These are phyloP conservation scores for Asparagopsis taxiformis DNA, from an alignment of 31 red algal species.

Conservation along the genomic window DNA sequence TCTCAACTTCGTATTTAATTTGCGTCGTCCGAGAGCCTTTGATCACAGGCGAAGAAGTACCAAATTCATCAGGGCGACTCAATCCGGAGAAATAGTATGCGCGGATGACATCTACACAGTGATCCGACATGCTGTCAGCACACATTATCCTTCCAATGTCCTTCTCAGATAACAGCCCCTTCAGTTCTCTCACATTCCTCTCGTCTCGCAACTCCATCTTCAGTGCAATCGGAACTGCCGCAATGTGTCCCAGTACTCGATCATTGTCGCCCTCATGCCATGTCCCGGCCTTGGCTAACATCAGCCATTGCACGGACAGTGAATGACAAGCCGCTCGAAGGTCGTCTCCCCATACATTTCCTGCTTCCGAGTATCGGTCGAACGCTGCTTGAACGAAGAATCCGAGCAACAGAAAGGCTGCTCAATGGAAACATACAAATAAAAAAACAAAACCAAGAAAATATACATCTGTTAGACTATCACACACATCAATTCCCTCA, in stretches of 20 bases:
- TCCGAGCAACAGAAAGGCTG: constrained; percentile 40
- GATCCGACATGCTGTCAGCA: constrained; percentile 22
- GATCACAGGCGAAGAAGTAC: background rate
- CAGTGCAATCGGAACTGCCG: too few species aligned
- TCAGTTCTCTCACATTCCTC: too few species aligned
- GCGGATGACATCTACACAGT: too few species aligned
- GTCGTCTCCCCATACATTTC: too few species aligned
- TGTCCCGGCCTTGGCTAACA: background rate
- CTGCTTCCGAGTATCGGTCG: constrained; percentile 21
- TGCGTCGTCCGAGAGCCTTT: background rate
- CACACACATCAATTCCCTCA: too few species aligned
- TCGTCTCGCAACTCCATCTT: too few species aligned
- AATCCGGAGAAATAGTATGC: constrained; percentile 12
- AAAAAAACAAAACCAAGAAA: too few species aligned
- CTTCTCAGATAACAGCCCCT: constrained; percentile 23
- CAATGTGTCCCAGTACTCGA: constrained; percentile 27
- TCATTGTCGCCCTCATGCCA: constrained; percentile 17
- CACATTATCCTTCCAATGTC: constrained; percentile 38
- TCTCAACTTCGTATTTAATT: constrained; percentile 3
- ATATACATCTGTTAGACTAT: too few species aligned
- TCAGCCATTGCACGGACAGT: too few species aligned
- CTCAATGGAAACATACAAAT: constrained; percentile 36
- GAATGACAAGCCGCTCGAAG: too few species aligned
- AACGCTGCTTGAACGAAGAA: constrained; percentile 37
- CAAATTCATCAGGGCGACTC: background rate